Evolutionary conservation across 2,329 filamentous ascomycete genomes (phyloP).

Genomic region (Paraphaeosphaeria minitans): DNA sequence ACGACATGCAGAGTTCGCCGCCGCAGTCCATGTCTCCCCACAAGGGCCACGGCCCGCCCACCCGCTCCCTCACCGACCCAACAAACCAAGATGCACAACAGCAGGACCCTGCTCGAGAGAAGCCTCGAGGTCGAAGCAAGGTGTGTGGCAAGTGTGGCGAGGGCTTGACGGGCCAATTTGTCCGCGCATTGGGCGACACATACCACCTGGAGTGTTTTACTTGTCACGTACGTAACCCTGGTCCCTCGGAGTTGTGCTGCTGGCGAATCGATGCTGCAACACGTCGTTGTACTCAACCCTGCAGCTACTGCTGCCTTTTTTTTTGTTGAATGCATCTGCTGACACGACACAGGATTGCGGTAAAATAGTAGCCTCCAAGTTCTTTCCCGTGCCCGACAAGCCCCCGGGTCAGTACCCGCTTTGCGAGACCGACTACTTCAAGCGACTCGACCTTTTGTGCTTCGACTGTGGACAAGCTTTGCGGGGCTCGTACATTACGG

Average conservation of each 20-base stretch:
- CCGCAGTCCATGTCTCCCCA: constrained; percentile 31
- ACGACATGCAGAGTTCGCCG: constrained; percentile 30
- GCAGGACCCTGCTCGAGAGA: constrained; percentile 28
- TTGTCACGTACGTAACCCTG: constrained; percentile 71
- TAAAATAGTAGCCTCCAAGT: constrained; percentile 96
- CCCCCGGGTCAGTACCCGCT: constrained; percentile 89
- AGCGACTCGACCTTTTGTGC: constrained; percentile 87
- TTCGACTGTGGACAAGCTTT: constrained; percentile 90
- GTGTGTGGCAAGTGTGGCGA: constrained; percentile 84
- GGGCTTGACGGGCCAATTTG: constrained; percentile 90
- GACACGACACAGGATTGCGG: constrained; percentile 77
- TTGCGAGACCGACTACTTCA: constrained; percentile 96
- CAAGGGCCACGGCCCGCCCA: constrained; percentile 27
- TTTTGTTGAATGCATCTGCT: background rate
- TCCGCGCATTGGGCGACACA: constrained; percentile 88
- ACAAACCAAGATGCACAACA: constrained; percentile 18
- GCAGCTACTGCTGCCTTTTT: background rate
- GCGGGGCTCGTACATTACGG: constrained; percentile 96
- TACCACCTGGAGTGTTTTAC: constrained; percentile 98
- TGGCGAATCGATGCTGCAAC: background rate
- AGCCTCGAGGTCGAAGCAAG: constrained; percentile 44
- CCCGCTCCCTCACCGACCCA: constrained; percentile 38
- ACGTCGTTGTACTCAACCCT: background rate
- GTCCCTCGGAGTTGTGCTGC: background rate
- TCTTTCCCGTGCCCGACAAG: constrained; percentile 95